Percentiles rank a stretch among this genome's conserved stretches.
Conservation (phyloP, 106 monocot species). For the Gastrodia elata region DNA sequence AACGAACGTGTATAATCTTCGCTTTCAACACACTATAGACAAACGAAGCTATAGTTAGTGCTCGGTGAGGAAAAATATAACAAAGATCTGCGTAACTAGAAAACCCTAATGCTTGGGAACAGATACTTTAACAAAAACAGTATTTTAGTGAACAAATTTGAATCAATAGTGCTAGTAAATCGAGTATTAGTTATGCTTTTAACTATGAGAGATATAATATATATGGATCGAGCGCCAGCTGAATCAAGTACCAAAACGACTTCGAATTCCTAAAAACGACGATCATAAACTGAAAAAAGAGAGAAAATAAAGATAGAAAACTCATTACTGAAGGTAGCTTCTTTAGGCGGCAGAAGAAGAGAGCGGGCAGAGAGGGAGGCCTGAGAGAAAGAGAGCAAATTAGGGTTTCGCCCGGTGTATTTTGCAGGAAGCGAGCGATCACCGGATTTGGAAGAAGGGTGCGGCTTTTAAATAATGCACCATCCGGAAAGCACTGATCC, state of each 20-base stretch:
- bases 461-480: background rate
- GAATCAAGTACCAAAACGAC: background rate
- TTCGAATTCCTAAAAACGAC: background rate
- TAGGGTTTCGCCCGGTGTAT: slow-evolving; percentile 8
- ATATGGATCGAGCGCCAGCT: background rate
- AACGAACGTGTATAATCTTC: slow-evolving; percentile 8
- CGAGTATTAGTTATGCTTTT: background rate
- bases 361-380: background rate
- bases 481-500: background rate
- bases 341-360: background rate
- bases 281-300: background rate
- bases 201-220: background rate
- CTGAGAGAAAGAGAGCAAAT: background rate
- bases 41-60: slow-evolving; percentile 12
- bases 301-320: background rate
- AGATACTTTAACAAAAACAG: background rate
- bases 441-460: background rate
- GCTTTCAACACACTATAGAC: slow-evolving; percentile 9
- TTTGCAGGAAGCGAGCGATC: no score
- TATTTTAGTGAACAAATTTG: background rate
- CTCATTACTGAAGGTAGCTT: background rate
- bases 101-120: slow-evolving; percentile 6
- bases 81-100: background rate
- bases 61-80: background rate
- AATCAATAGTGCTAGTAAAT: background rate